Base-by-base conservation (phyloP, 169 alveolate species). In the Eimeria nieschulzi region DNA sequence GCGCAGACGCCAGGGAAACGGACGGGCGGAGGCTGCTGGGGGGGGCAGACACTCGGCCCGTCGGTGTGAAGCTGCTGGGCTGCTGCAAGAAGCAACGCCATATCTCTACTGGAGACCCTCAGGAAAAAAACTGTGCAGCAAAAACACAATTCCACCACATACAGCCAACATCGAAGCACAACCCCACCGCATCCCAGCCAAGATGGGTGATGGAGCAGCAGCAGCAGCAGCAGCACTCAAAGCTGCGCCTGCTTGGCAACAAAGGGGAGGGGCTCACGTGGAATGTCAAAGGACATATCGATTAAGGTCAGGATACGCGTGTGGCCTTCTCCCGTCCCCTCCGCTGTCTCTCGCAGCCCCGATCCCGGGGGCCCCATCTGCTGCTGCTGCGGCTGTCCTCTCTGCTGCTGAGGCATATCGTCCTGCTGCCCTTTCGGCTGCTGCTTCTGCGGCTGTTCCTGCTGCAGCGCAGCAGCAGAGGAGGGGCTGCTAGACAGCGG, bases 51-150 rank as follows among this genome's bases (percentile, higher is more conserved):
- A 33, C 91, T 79, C 46, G 93, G 93, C 8, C 84, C 76, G 83
- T 90, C 93, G 12, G 91, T 46, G 76, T 39, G 68, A 25, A 90
- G 59, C 53, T 61, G 46, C 75, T 76, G 64, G 26, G 88, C 85
- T n/a, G 93, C 93, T 5, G 93, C 85, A n/a, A 90, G 78, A 13
- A 90, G 86, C 59, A 80, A 56, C 68, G 90, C 91, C 86, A 90
- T 78, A 21, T 90, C 93, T 26, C 93, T 63, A 46, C 93, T 68
- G n/a, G 93, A 90, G 59, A 90, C 90, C 26, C 93, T 91, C 21
- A 90, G 39, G 56, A 55, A 78, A 63, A 90, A 88, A 33, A 78
- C 93, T 88, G 83, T 25, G 26, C 46, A 72, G 23, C 12, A 39
- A 51, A 39, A 19, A 72, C 53, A 19, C 63, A 76, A 7, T 2